A percentile compares a stretch with the other conserved stretches of the same genome.
Evolutionary conservation across 179 eudicot genomes (phyloP).

Genomic region (Monotropa hypopitys): DNA sequence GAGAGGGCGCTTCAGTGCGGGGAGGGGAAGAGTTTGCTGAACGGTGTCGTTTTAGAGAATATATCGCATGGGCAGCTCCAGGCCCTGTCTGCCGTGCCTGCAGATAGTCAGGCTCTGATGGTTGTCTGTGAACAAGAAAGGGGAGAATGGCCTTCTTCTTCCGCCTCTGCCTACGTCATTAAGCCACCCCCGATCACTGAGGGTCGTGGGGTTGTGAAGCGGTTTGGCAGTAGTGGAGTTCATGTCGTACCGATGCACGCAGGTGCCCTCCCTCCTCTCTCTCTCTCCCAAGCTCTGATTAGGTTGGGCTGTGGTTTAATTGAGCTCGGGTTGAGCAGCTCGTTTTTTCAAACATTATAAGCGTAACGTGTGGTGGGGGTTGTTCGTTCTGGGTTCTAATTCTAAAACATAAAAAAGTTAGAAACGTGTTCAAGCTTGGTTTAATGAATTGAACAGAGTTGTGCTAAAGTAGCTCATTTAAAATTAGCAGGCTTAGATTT

Average conservation of each 20-base stretch:
- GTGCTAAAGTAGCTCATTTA: background rate
- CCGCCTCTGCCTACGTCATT: conserved; percentile 33
- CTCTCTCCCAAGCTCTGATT: background rate
- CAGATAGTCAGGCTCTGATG: conserved; percentile 27
- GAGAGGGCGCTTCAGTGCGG: conserved; percentile 37
- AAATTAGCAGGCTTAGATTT: background rate
- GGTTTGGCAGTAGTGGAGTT: conserved; percentile 37
- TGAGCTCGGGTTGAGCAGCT: background rate
- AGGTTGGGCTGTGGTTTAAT: background rate
- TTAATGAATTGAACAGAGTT: background rate
- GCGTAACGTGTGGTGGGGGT: background rate
- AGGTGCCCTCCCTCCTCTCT: conserved; percentile 29
- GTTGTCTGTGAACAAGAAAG: conserved; percentile 36
- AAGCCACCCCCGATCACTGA: conserved; percentile 57
- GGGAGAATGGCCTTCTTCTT: conserved; percentile 7
- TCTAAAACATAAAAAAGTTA: background rate
- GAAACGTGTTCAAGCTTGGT: background rate
- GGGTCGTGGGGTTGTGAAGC: conserved; percentile 59
- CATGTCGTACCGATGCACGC: conserved; percentile 74
- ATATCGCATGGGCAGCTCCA: conserved; percentile 83
- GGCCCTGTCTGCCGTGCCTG: conserved; percentile 59
- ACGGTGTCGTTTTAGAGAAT: conserved; percentile 45
- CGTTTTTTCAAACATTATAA: background rate
- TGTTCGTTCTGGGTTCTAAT: background rate
- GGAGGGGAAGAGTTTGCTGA: conserved; percentile 23